A percentile compares a stretch with the other conserved stretches of the same genome.
Evolutionary conservation across 2,329 filamentous ascomycete genomes (phyloP).

Genomic region (Sclerotinia nivalis): DNA sequence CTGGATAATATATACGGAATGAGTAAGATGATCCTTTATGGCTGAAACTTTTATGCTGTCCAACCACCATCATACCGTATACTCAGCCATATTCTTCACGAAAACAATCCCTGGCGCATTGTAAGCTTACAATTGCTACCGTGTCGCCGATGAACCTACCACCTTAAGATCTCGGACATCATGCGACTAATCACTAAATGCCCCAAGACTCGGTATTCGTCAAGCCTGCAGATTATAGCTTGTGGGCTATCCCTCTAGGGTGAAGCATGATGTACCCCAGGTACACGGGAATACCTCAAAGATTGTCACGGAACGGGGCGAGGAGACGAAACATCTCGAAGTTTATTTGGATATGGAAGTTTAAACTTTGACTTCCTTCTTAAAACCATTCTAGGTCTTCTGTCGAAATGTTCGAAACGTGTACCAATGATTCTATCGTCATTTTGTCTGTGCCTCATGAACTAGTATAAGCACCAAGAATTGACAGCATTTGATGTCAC

Average conservation of each 20-base stretch:
- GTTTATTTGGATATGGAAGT: neutral
- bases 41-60: constrained; percentile 13
- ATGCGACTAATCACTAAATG: neutral
- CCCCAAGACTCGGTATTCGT: constrained; percentile 16
- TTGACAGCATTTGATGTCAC: constrained; percentile 11
- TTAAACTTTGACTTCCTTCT: neutral
- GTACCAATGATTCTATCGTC: neutral
- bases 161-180: neutral
- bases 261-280: constrained; percentile 19
- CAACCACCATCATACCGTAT: neutral
- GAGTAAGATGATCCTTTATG: constrained; percentile 2
- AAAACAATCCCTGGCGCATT: neutral
- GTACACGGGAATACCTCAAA: neutral
- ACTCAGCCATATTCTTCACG: constrained; percentile 1
- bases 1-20: neutral
- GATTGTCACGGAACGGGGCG: neutral
- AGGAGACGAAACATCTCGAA: neutral
- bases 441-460: neutral
- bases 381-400: neutral
- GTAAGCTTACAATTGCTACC: neutral
- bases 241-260: neutral
- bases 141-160: neutral
- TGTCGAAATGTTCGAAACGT: neutral
- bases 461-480: neutral
- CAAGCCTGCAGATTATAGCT: neutral